Evolutionary conservation across 169 alveolate genomes (phyloP), one percentile per base, ranked within the genome.

Genomic region (Gregarina niphandrodes): DNA sequence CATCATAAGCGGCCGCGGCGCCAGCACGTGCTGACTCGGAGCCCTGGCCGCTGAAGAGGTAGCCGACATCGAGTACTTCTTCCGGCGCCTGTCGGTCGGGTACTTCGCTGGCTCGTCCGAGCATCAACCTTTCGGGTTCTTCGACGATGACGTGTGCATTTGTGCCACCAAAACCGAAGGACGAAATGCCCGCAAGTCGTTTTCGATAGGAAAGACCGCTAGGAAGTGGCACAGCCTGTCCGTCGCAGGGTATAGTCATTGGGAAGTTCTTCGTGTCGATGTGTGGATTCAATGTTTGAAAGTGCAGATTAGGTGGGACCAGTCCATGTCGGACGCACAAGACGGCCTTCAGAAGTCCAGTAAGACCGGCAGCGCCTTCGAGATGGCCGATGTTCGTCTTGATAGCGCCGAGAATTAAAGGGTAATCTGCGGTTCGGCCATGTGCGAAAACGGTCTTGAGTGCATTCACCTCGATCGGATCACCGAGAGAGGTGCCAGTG

Each of bases 331-430:
- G 46, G 18, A 65, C 45, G 31, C 60, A 53, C 3, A 66, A 57
- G n/a, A 59, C 48, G 4, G 61, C 63, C 46, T 65, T 65, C 15
- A 65, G 60, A 16, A 60, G 31, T 3, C 75, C 71, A 0, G 71
- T 67, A 42, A 65, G 59, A 9, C 75, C 75, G 12, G 75, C 75
- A 9, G 75, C 75, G 9, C 75, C 75, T 41, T 70, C 80, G 37
- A 64, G 45, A 35, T 70, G 80, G 0, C 80, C 80, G 34, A 70
- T 57, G 49, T 70, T 70, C 16, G 76, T 59, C 53, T 70, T 70
- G 21, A 63, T 56, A 2, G 80, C 80, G 0, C 76, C 80, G 13
- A 70, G 42, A 23, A 62, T 49, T 21, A 70, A 47, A n/a, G 80
- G 75, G 29, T 57, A 41, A 12, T 32, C 48, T 3, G 64, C 36